A percentile compares a stretch with the other conserved stretches of the same genome.
Conservation (phyloP, 345 rosid genomes). For the Eucalyptus regnans region DNA sequence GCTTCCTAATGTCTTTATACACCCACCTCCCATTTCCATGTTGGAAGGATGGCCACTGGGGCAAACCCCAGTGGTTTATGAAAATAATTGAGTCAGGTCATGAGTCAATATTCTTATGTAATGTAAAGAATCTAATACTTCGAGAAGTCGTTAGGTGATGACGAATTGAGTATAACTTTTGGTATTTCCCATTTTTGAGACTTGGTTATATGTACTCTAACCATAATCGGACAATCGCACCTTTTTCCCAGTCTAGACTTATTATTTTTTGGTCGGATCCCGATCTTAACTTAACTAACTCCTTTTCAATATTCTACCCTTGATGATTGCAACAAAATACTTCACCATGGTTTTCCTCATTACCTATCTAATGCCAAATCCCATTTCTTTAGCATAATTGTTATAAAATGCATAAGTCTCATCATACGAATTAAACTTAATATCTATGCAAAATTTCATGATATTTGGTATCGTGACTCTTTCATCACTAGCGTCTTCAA, state of each 20-base stretch:
- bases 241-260: background rate
- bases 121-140: background rate
- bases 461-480: background rate
- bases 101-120: background rate
- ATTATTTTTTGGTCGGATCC: background rate
- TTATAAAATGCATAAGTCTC: background rate
- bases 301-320: background rate
- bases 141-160: background rate
- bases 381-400: background rate
- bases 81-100: background rate
- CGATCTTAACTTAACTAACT: background rate
- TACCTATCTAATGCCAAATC: background rate
- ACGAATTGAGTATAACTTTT: background rate
- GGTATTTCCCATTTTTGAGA: background rate
- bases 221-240: background rate
- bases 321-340: background rate
- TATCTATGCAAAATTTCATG: background rate
- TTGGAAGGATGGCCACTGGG: no score
- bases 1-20: background rate
- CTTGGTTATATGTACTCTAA: background rate
- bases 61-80: background rate
- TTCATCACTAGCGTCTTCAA: background rate
- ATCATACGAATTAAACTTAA: background rate
- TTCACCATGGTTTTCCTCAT: background rate
- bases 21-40: no score